Base-by-base conservation (phyloP, 176 grass and related monocot species). In the Zea mays region DNA sequence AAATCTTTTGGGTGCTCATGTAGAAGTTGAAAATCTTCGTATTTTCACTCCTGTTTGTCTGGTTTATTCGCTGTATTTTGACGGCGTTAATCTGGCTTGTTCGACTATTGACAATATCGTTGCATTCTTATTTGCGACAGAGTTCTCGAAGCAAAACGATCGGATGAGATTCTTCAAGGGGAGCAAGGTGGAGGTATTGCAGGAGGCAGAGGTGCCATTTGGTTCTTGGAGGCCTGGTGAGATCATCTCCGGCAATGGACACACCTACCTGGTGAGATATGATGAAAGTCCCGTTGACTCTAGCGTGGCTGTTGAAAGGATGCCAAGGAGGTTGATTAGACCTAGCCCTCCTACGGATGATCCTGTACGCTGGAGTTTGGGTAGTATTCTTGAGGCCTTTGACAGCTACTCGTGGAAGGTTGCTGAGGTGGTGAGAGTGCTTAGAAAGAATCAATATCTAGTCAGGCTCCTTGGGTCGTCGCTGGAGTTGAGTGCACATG, bases 201-300 rank as follows among this genome's bases (percentile, higher is more conserved):
- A 84, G 69, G 79, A 84, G 75, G 62, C 56, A 14, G 86, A 88
- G 51, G 57, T 79, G 7, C 90, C 86, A 0, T 64, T 75, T 14
- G 93, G 86, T 62, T 90, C 80, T 3, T 97, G 93, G 93, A 79
- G 88, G 62, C 86, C 74, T 45, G 85, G 78, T 1, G 65, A 90
- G 71, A 91, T 97, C 27, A n/a, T 93, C 47, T 97, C 88, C 15
- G 90, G 88, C 54, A 97, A 97, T 39, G 93, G 93, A 3, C 86
- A 82, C 72, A 89, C 47, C 8, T 93, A 93, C 58, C 27, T 81
- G 62, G 83, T 97, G n/a, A 84, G 59, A 60, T 97, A 89, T 40
- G 39, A 93, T 41, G 20, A 69, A 66, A 71, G 58, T 48, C 33
- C 6, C 0, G 36, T 70, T 65, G 62, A 86, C 4, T 62, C 33